These are phyloP conservation scores for Exophiala dermatitidis DNA, from an alignment of 2,329 filamentous ascomycete species.

Conservation along the genomic window DNA sequence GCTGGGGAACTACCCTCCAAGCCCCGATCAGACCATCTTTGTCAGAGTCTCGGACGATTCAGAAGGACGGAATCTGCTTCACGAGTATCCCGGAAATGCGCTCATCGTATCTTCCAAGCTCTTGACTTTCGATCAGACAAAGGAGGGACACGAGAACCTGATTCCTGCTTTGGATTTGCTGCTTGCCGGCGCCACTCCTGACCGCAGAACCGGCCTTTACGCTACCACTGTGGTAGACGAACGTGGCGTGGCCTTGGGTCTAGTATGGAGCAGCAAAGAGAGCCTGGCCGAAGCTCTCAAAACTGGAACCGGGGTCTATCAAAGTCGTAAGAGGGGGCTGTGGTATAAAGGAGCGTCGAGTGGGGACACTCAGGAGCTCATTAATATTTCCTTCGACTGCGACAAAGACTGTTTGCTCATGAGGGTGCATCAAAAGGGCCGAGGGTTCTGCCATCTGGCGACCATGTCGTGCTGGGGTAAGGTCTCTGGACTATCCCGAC, in stretches of 20 bases:
- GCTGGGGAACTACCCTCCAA: constrained; percentile 30
- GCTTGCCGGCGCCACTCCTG: constrained; percentile 67
- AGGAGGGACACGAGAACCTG: constrained; percentile 48
- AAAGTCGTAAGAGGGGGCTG: constrained; percentile 87
- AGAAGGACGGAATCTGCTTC: constrained; percentile 23
- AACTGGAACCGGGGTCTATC: constrained; percentile 80
- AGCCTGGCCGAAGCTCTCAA: constrained; percentile 80
- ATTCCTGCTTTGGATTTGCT: constrained; percentile 66
- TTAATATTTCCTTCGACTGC: constrained; percentile 80
- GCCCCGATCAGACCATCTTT: constrained; percentile 35
- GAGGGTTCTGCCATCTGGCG: constrained; percentile 87
- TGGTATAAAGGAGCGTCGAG: constrained; percentile 97
- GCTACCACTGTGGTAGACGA: constrained; percentile 90
- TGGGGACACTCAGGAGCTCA: constrained; percentile 83
- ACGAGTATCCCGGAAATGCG: constrained; percentile 31
- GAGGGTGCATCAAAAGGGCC: constrained; percentile 78
- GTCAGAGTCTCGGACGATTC: constrained; percentile 26
- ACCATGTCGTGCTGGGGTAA: constrained; percentile 90
- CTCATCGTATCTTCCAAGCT: constrained; percentile 61
- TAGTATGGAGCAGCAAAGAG: constrained; percentile 91
- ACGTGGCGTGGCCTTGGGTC: constrained; percentile 70
- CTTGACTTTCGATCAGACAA: constrained; percentile 59
- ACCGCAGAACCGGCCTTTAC: constrained; percentile 74
- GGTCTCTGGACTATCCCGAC: constrained; percentile 68
- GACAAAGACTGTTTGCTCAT: constrained; percentile 90